These are phyloP conservation scores for Xylariaceae sp. DNA, from an alignment of 2,329 filamentous ascomycete genomes.

Conservation along the genomic window DNA sequence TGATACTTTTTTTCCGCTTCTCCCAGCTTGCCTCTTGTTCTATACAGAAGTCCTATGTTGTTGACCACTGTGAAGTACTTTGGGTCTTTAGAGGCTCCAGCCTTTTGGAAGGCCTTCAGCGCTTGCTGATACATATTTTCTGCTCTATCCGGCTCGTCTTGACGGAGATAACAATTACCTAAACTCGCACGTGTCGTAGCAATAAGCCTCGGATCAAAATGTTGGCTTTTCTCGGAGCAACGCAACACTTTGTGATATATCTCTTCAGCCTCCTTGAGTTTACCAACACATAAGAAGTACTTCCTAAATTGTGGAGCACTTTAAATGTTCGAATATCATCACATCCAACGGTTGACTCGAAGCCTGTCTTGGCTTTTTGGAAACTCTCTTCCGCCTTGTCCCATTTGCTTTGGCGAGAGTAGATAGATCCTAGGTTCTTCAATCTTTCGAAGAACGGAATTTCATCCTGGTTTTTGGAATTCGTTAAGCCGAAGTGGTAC, in stretches of 20 bases:
- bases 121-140: slow-evolving; percentile 29
- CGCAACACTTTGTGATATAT: slow-evolving; percentile 30
- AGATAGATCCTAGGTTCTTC: slow-evolving; percentile 30
- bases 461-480: slow-evolving; percentile 1
- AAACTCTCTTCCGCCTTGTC: slow-evolving; percentile 28
- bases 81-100: background rate
- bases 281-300: slow-evolving; percentile 11
- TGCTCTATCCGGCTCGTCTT: slow-evolving; percentile 22
- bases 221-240: slow-evolving; percentile 9
- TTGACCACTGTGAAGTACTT: background rate
- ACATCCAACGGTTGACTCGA: background rate
- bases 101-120: slow-evolving; percentile 19
- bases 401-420: slow-evolving; percentile 23
- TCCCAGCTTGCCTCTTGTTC: too few relatives aligned
- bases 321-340: background rate
- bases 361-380: slow-evolving; percentile 25
- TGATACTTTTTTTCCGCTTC: too few relatives aligned
- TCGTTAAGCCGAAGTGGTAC: slow-evolving; percentile 22
- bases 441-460: background rate
- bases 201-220: background rate
- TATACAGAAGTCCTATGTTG: too few relatives aligned
- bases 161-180: background rate
- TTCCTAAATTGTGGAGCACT: slow-evolving; percentile 8
- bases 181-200: background rate
- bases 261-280: slow-evolving; percentile 22